Conservation (phyloP, 345 rosid species). For the Linum tenue region DNA sequence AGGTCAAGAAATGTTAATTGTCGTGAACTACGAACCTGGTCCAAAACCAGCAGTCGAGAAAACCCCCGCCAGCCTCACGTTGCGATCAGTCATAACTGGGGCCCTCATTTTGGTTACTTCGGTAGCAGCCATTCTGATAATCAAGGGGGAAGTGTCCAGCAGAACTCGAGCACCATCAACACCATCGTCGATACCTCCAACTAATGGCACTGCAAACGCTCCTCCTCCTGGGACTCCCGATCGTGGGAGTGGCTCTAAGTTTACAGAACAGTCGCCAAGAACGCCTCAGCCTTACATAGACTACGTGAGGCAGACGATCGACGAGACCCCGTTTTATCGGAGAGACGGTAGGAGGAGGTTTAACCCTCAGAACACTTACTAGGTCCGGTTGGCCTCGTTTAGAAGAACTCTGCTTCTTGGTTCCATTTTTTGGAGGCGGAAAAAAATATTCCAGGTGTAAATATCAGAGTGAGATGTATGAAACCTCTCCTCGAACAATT, state of each 20-base stretch:
- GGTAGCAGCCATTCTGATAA: no score
- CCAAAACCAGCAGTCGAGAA: conserved; percentile 8
- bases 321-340: conserved; percentile 75
- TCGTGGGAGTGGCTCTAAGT: conserved; percentile 30
- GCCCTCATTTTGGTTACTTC: no score
- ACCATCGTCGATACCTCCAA: conserved; percentile 1
- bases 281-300: conserved; percentile 86
- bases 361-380: conserved; percentile 72
- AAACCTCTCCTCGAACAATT: no score
- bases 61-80: not conserved
- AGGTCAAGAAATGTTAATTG: conserved; percentile 70
- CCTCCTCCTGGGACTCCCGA: conserved; percentile 47
- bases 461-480: no score
- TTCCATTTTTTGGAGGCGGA: no score
- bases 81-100: no score
- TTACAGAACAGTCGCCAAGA: conserved; percentile 55
- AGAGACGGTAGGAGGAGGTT: conserved; percentile 68
- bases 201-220: conserved; percentile 18
- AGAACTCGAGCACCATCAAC: conserved; percentile 14
- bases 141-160: conserved; percentile 10
- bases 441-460: no score
- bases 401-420: no score
- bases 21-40: conserved; percentile 38
- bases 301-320: conserved; percentile 72
- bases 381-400: conserved; percentile 9